Percentiles rank a stretch among this genome's conserved stretches.
Conservation (phyloP, 2,329 filamentous ascomycete species). For the Cryphonectria carpinicola region DNA sequence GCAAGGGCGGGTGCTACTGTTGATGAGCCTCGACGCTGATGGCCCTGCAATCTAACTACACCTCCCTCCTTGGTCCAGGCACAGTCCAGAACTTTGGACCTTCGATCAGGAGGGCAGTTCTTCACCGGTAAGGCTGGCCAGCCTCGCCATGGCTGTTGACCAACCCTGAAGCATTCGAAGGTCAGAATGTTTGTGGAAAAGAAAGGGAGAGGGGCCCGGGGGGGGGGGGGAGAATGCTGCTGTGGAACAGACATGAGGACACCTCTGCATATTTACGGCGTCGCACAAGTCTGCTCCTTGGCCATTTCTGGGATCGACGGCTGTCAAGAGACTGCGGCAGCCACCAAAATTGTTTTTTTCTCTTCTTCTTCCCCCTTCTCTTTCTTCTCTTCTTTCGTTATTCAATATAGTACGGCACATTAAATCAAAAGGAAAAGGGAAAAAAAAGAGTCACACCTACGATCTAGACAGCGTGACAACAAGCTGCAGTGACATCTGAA, state of each 20-base stretch:
- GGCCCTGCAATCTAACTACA: background rate
- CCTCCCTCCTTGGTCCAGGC: background rate
- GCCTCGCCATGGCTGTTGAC: background rate
- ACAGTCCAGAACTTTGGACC: background rate
- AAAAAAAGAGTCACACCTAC: background rate
- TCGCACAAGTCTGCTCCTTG: background rate
- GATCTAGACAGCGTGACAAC: background rate
- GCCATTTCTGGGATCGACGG: background rate
- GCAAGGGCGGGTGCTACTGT: background rate
- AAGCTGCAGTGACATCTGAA: background rate
- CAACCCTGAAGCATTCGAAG: background rate
- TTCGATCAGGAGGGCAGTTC: background rate
- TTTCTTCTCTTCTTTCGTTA: background rate
- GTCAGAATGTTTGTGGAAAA: background rate
- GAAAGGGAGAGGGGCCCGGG: no score
- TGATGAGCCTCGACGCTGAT: background rate
- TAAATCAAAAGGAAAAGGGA: background rate
- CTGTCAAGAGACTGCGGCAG: constrained; percentile 1
- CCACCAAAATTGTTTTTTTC: background rate
- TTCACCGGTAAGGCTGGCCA: background rate
- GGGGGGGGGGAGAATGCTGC: background rate
- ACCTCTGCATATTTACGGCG: background rate
- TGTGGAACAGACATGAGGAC: background rate
- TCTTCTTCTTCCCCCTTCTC: no score
- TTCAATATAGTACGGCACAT: background rate